Percentiles rank a stretch among this genome's conserved stretches.
These are phyloP conservation scores for Umbelopsis sp. DNA, from an alignment of 192 early-diverging fungal genomes.

Conservation along the genomic window DNA sequence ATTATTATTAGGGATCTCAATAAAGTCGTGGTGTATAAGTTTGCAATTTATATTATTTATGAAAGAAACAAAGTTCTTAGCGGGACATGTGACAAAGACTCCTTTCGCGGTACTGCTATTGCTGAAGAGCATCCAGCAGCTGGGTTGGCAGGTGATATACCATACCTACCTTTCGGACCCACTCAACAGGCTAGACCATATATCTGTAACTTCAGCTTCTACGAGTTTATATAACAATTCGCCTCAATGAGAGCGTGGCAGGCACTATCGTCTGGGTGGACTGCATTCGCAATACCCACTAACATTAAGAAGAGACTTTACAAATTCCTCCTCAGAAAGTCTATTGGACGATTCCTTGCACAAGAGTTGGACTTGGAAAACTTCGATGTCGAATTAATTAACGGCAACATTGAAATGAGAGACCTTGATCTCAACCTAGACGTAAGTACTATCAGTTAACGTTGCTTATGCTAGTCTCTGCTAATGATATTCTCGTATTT, in stretches of 20 bases:
- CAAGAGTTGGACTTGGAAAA: slow-evolving; percentile 76
- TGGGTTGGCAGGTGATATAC: neutral
- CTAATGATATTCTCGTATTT: neutral
- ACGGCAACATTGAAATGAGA: slow-evolving; percentile 74
- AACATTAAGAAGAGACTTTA: slow-evolving; percentile 83
- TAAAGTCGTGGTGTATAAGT: too few relatives aligned
- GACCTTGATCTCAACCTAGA: slow-evolving; percentile 80
- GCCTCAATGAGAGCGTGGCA: slow-evolving; percentile 24
- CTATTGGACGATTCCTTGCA: slow-evolving; percentile 84
- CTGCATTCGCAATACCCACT: slow-evolving; percentile 55
- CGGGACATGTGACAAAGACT: too few relatives aligned
- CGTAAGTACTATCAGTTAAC: slow-evolving; percentile 43
- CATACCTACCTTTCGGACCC: neutral
- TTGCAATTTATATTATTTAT: too few relatives aligned
- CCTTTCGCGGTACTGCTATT: neutral
- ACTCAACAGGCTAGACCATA: neutral
- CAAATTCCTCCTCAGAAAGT: slow-evolving; percentile 78
- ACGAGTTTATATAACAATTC: neutral
- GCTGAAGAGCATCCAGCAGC: neutral
- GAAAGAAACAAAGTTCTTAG: too few relatives aligned
- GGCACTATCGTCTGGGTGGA: slow-evolving; percentile 34
- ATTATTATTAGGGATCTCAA: too few relatives aligned
- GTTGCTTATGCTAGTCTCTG: neutral
- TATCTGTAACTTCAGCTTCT: slow-evolving; percentile 1
- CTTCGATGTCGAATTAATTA: slow-evolving; percentile 83